A percentile compares a stretch with the other conserved stretches of the same genome.
Evolutionary conservation across 768 basidiomycete species (phyloP).

Genomic region (Pholiota molesta): DNA sequence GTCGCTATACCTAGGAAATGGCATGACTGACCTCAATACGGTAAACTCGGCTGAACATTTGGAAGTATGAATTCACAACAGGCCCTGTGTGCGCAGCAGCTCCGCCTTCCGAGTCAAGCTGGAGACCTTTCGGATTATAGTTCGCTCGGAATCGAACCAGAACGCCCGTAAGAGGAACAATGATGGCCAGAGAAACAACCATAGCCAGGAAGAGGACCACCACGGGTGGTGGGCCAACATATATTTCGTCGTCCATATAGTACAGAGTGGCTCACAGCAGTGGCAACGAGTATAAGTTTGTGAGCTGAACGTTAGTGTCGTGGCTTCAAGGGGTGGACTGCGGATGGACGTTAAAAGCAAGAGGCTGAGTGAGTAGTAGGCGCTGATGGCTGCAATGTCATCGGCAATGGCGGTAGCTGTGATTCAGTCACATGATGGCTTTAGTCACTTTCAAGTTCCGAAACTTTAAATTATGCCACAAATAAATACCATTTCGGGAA

Average conservation of each 20-base stretch:
- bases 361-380: conserved; percentile 7
- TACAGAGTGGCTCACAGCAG: background rate
- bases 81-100: conserved; percentile 80
- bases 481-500: no score
- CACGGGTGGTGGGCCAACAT: conserved; percentile 28
- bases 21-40: conserved; percentile 61
- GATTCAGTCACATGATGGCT: background rate
- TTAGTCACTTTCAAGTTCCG: no score
- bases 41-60: conserved; percentile 73
- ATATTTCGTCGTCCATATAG: conserved; percentile 3
- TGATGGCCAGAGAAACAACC: conserved; percentile 53
- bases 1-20: background rate
- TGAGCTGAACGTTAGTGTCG: background rate
- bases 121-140: conserved; percentile 84
- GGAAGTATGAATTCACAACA: conserved; percentile 74
- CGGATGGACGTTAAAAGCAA: conserved; percentile 30
- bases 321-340: background rate
- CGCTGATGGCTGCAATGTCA: conserved; percentile 5
- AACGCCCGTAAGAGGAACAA: conserved; percentile 67
- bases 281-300: background rate
- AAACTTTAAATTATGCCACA: no score
- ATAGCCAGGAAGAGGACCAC: conserved; percentile 48
- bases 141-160: conserved; percentile 81
- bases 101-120: conserved; percentile 75
- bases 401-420: conserved; percentile 1